Evolutionary conservation across 352 stramenopile species (phyloP).

Genomic region (Pythium vanterpoolii): DNA sequence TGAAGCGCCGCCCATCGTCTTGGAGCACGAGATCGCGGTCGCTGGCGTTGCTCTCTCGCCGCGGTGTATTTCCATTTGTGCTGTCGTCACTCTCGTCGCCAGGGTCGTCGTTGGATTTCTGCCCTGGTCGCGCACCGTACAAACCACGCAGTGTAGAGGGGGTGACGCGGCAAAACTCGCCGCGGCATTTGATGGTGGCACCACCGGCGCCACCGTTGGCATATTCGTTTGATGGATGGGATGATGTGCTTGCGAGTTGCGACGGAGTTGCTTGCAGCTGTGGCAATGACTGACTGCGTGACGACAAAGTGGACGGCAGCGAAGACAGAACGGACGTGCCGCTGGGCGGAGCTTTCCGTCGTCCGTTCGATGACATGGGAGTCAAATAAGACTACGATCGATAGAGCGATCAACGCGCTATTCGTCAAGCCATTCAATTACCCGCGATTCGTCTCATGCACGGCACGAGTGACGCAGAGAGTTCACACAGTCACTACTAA

Average conservation of each 20-base stretch:
- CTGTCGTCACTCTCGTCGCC: conserved; percentile 1
- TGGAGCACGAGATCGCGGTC: conserved; percentile 17
- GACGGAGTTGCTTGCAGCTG: conserved; percentile 23
- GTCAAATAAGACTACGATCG: conserved; percentile 6
- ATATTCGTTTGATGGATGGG: neutral
- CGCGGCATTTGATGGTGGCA: conserved; percentile 39
- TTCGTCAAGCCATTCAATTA: neutral
- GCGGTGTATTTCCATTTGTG: neutral
- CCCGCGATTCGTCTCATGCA: conserved; percentile 4
- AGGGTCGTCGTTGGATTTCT: conserved; percentile 5
- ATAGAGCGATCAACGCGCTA: conserved; percentile 16
- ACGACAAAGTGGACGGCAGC: conserved; percentile 5
- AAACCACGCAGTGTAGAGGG: conserved; percentile 39
- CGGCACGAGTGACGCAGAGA: neutral
- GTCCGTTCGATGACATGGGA: conserved; percentile 19
- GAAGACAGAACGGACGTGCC: neutral
- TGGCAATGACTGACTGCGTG: conserved; percentile 43
- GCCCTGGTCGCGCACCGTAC: conserved; percentile 1
- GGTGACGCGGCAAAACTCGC: conserved; percentile 56
- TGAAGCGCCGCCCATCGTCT: conserved; percentile 55
- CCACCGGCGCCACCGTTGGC: neutral
- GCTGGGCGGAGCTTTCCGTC: conserved; percentile 8
- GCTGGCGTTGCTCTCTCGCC: neutral
- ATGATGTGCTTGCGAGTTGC: neutral
- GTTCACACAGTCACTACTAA: neutral